phyloP scores from a whole-genome alignment of 2,329 filamentous ascomycete genomes.

The Zarea fungicola region DNA sequence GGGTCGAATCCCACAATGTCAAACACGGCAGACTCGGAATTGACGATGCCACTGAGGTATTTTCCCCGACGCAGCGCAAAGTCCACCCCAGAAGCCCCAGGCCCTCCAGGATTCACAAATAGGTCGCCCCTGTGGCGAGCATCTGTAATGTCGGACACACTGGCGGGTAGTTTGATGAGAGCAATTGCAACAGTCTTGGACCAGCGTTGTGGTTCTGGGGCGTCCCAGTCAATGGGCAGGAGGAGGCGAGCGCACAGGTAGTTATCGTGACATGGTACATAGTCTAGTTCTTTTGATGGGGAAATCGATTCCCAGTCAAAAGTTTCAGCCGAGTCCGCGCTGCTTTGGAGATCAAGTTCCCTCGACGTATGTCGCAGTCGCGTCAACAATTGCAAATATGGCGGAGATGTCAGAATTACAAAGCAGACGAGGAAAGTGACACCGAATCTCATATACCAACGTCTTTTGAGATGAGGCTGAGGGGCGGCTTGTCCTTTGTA shows the following conservation, averaged over 20 bases:
- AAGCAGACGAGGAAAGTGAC: no score
- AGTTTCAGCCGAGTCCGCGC: no score
- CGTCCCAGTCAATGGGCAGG: slow-evolving; percentile 38
- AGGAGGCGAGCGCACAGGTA: slow-evolving; percentile 37
- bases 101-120: slow-evolving; percentile 41
- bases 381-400: no score
- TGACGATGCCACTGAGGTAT: slow-evolving; percentile 22
- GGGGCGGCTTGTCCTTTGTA: no score
- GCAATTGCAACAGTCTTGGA: slow-evolving; percentile 32
- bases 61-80: slow-evolving; percentile 22
- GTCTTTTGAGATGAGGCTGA: no score
- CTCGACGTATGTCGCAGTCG: no score
- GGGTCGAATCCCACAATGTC: slow-evolving; percentile 40
- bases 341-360: no score
- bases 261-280: slow-evolving; percentile 33
- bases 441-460: no score
- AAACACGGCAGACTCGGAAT: background rate
- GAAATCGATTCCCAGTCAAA: slow-evolving; percentile 33
- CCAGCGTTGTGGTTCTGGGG: slow-evolving; percentile 21
- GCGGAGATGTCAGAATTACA: no score
- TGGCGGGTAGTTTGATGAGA: slow-evolving; percentile 35
- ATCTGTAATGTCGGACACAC: slow-evolving; percentile 29
- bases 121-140: slow-evolving; percentile 36
- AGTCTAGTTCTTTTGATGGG: slow-evolving; percentile 31
- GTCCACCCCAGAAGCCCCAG: slow-evolving; percentile 35